Evolutionary conservation across 345 rosid genomes (phyloP).

Genomic region (Pseudoturritis turrita): DNA sequence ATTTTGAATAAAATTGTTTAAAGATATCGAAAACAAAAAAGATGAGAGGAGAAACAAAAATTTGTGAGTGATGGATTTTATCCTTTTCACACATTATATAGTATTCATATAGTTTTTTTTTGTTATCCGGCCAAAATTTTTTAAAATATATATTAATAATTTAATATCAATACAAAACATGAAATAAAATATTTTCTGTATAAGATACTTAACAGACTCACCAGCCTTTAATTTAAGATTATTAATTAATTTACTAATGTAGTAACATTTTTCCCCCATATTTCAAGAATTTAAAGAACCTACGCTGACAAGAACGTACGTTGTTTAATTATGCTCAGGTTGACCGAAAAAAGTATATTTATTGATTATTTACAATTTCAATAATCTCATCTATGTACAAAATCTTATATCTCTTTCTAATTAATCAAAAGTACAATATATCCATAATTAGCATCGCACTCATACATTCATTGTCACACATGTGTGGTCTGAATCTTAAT

Average conservation of each 20-base stretch:
- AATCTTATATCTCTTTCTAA: neutral
- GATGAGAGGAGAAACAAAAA: no score
- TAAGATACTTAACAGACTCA: no score
- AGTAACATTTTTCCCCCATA: neutral
- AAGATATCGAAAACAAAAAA: no score
- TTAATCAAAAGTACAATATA: neutral
- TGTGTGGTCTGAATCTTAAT: neutral
- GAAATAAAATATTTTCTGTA: no score
- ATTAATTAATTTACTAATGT: neutral
- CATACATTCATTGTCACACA: conserved; percentile 1
- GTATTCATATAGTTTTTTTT: no score
- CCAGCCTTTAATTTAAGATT: no score
- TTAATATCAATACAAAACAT: no score
- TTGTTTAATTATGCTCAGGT: conserved; percentile 27
- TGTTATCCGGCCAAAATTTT: no score
- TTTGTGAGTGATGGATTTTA: no score
- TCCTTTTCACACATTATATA: no score
- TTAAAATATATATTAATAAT: no score
- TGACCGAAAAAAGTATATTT: conserved; percentile 21
- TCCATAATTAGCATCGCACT: neutral
- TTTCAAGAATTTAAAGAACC: conserved; percentile 18
- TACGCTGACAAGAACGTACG: conserved; percentile 37
- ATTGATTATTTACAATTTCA: conserved; percentile 9
- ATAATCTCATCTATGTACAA: neutral
- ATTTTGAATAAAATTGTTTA: no score